Percentiles rank a stretch among this genome's conserved stretches.
Conservation (phyloP, 495 filamentous ascomycete species). For the Penicillium flavigenum region DNA sequence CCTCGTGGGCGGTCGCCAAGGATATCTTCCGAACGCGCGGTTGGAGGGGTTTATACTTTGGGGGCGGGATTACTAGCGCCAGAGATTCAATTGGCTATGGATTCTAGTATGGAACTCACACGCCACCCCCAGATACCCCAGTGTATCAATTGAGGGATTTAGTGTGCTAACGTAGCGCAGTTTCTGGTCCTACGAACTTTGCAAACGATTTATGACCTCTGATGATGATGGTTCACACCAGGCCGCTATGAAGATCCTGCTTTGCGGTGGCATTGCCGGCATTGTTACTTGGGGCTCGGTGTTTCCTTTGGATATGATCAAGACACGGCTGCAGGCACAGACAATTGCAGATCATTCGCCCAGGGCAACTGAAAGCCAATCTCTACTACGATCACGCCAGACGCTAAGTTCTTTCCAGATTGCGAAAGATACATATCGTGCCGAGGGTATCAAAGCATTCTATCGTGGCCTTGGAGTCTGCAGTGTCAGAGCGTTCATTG, state of each 20-base stretch:
- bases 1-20: constrained; percentile 61
- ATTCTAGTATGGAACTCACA: constrained; percentile 64
- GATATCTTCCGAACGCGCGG: constrained; percentile 62
- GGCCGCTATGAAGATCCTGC: constrained; percentile 62
- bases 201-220: constrained; percentile 52
- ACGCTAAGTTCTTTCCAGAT: constrained; percentile 58
- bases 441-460: constrained; percentile 66
- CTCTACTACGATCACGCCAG: constrained; percentile 18
- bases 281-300: constrained; percentile 82
- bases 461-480: constrained; percentile 77
- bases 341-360: constrained; percentile 28
- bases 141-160: constrained; percentile 12
- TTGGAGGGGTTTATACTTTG: constrained; percentile 69
- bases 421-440: constrained; percentile 59
- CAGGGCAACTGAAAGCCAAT: constrained; percentile 29
- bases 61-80: constrained; percentile 73
- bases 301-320: constrained; percentile 86
- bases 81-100: constrained; percentile 86
- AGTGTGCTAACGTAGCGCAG: constrained; percentile 33
- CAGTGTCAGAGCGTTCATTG: constrained; percentile 78
- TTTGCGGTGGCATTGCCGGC: constrained; percentile 84
- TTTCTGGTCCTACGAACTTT: constrained; percentile 84
- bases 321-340: constrained; percentile 81
- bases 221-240: constrained; percentile 40
- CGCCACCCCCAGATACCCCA: constrained; percentile 14